Base-by-base conservation (phyloP, 176 grass and related monocot genomes). In the Ampelocalamus luodianensis region DNA sequence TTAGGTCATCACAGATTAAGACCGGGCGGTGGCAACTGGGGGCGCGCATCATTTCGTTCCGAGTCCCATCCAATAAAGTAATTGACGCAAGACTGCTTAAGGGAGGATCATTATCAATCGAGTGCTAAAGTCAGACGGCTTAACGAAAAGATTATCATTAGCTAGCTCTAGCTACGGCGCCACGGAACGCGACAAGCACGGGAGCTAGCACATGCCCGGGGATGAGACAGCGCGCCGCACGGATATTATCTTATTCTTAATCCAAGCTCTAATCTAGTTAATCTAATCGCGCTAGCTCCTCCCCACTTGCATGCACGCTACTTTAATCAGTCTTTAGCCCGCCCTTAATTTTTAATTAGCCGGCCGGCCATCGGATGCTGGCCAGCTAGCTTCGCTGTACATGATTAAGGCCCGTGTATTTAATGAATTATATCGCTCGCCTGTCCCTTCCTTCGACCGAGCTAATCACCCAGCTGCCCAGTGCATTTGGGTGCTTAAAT, bases 191-290 rank as follows among this genome's bases (percentile, higher is more conserved):
- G 87, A 85, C 81, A 90, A 82, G 76, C 17, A 5, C 54, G 71
- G 56, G n/a, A 42, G 45, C 3, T 5, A 61, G 88, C 85, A 93
- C 91, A 93, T 90, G 91, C 65, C 59, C 67, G 43, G 67, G 42
- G 84, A 82, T 9, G 76, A 54, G 87, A 88, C 90, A 93, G 88
- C 79, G 85, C 91, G 85, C 88, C 85, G 85, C 88, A 55, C 72
- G 60, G 72, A 68, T 86, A 68, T 86, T 89, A 86, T 86, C 68
- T 86, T 89, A 92, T 86, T 85, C 77, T 86, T 89, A 92, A 89
- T 85, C 77, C 70, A 5, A n/a, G 2, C 59, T 0, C 83, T 65
- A 32, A 26, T 40, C 83, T 75, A 34, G 4, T 34, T 71, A 83
- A 85, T 90, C 51, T 76, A 84, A 84, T 91, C 68, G 26, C 38